Percentiles rank a stretch among this genome's conserved stretches.
Conservation (phyloP, 202 grass and related monocot genomes). For the Digitaria exilis region DNA sequence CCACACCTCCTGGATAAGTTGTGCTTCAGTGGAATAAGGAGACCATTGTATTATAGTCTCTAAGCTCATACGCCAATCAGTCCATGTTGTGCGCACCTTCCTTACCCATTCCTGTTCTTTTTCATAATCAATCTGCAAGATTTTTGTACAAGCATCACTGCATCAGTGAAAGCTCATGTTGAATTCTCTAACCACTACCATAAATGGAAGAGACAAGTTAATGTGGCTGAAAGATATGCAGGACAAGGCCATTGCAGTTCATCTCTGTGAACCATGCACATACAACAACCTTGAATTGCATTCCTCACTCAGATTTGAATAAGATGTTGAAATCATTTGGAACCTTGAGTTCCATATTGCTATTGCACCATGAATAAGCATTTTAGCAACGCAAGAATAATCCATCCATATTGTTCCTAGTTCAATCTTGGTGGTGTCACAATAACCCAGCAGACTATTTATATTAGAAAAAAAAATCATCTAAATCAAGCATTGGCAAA, state of each 20-base stretch:
- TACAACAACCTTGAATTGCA: not conserved
- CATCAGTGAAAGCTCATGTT: not conserved
- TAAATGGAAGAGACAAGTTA: not conserved
- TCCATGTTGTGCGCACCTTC: conserved; percentile 44
- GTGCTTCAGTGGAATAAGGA: conserved; percentile 70
- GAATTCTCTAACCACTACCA: conserved; percentile 8
- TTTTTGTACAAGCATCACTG: conserved; percentile 14
- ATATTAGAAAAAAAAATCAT: conserved; percentile 17
- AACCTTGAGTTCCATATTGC: not conserved
- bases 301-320: not conserved
- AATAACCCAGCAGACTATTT: not conserved
- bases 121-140: conserved; percentile 73
- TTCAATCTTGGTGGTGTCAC: not conserved
- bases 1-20: conserved; percentile 71
- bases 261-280: not conserved
- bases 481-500: not conserved
- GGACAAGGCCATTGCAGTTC: not conserved
- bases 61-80: conserved; percentile 72
- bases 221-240: conserved; percentile 3
- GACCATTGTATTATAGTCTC: conserved; percentile 68
- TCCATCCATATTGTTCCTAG: not conserved
- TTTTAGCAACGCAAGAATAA: not conserved
- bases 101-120: conserved; percentile 57
- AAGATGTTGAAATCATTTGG: conserved; percentile 1
- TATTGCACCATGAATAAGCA: not conserved